These are phyloP conservation scores for Viridothelium virens DNA, from an alignment of 495 filamentous ascomycete species.

Conservation along the genomic window DNA sequence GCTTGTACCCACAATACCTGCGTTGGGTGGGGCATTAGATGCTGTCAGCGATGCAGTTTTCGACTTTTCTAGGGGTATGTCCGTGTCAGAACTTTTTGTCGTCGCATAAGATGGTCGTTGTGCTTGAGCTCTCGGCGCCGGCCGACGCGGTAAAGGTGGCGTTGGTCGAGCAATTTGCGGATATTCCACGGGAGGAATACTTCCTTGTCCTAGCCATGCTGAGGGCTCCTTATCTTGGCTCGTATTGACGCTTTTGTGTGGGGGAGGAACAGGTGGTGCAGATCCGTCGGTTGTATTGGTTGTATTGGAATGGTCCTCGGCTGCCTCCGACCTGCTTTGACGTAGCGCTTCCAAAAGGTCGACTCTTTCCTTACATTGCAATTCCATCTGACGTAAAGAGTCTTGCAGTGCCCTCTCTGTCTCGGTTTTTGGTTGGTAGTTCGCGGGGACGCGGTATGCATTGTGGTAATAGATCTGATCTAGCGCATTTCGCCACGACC, in stretches of 20 bases:
- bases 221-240: constrained; percentile 16
- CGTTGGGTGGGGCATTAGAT: constrained; percentile 13
- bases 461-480: constrained; percentile 88
- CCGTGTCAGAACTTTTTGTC: constrained; percentile 46
- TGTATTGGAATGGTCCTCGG: constrained; percentile 26
- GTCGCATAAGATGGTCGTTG: constrained; percentile 38
- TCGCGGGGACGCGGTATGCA: constrained; percentile 60
- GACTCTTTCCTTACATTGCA: constrained; percentile 90
- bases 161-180: constrained; percentile 61
- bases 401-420: constrained; percentile 78
- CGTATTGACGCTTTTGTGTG: not conserved
- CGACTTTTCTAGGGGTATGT: constrained; percentile 16
- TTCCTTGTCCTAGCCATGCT: constrained; percentile 53
- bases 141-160: constrained; percentile 56
- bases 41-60: constrained; percentile 3
- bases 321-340: constrained; percentile 60
- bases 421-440: constrained; percentile 67
- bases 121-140: constrained; percentile 9
- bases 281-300: constrained; percentile 4
- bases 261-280: constrained; percentile 7
- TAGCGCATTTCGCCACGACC: constrained; percentile 84
- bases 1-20: constrained; percentile 26
- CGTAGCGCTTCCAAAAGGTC: constrained; percentile 78
- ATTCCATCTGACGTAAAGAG: constrained; percentile 70
- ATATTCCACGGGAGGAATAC: constrained; percentile 70